These are phyloP conservation scores for Sphaerulina populicola DNA, from an alignment of 2,329 filamentous ascomycete genomes.

Conservation along the genomic window DNA sequence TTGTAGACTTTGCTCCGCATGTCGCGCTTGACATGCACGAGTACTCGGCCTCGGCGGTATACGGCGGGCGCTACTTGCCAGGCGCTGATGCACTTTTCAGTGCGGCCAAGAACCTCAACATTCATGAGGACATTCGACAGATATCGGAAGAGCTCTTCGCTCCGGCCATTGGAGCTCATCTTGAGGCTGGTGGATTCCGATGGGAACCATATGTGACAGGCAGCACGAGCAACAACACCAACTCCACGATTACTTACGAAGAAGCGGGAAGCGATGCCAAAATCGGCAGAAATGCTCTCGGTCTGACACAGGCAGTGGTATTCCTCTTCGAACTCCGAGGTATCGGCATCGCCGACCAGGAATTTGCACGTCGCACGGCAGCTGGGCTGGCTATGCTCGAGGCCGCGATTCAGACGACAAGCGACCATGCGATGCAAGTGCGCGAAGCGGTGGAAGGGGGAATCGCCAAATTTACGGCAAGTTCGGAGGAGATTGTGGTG, in stretches of 20 bases:
- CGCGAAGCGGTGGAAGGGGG: constrained; percentile 28
- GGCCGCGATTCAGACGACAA: constrained; percentile 31
- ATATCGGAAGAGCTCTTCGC: constrained; percentile 33
- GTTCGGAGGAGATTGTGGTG: constrained; percentile 28
- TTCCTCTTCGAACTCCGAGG: constrained; percentile 34
- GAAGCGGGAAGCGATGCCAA: constrained; percentile 34
- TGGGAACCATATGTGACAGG: constrained; percentile 33
- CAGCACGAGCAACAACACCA: constrained; percentile 19
- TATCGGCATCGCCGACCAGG: constrained; percentile 32
- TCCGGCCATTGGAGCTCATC: constrained; percentile 28
- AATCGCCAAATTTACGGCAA: constrained; percentile 25
- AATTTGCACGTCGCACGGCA: constrained; percentile 30
- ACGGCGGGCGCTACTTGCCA: constrained; percentile 29
- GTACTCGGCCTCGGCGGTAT: constrained; percentile 27
- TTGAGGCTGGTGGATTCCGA: constrained; percentile 27
- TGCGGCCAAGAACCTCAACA: constrained; percentile 35
- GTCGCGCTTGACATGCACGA: constrained; percentile 35
- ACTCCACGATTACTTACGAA: constrained; percentile 23
- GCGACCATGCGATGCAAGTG: constrained; percentile 26
- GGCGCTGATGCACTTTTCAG: constrained; percentile 33
- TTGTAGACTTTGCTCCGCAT: constrained; percentile 30
- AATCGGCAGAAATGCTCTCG: constrained; percentile 35
- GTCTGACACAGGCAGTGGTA: constrained; percentile 31
- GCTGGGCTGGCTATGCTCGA: constrained; percentile 32
- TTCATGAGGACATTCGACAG: constrained; percentile 30